Evolutionary conservation across 1,284 basidiomycete genomes (phyloP), one percentile per base, ranked within the genome.

Genomic region (Leccinum pallidistipes): DNA sequence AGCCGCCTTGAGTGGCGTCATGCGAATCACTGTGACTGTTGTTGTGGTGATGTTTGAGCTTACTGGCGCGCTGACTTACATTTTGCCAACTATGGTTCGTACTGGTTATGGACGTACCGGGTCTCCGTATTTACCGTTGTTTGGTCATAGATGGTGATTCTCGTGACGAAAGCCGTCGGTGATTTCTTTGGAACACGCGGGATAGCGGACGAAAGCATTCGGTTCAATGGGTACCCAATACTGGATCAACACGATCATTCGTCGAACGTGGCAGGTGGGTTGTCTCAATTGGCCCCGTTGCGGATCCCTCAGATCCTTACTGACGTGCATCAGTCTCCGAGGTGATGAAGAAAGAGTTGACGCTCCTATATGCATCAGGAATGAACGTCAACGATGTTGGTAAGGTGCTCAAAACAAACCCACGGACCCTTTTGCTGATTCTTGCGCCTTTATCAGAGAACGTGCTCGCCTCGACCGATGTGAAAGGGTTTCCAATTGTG

Each of bases 41-140:
- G 97, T 98, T 2, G 97, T 99, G 58, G 98, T 99, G 77, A 99
- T 99, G 75, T 74, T 98, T 75, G 97, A 99, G 74, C 83, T 99
- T n/a, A 99, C 97, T 1, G 97, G 97, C 9, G 97, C 97, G 1
- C 77, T 99, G 68, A 98, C 95, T 11, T 99, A 99, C 75, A 97
- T 99, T 68, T 79, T 99, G 31, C 97, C 97, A 0, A 97, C 95
- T 4, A 99, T 99, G 97, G 95, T 94, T 67, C 71, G 83, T 70
- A 38, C 5, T 6, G 16, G 16, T 38, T 57, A 32, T 55, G 57
- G 21, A 34, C n/a, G 50, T 54, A 34, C 45, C 58, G 53, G 38
- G 21, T 38, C 55, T 21, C 38, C 47, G 29, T 21, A 11, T 45
- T 62, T 27, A 64, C 12, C 14, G n/a, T 16, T 55, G 4, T 61